Evolutionary conservation across 1,284 basidiomycete species (phyloP).

Genomic region (Sanghuangporus weigelae): DNA sequence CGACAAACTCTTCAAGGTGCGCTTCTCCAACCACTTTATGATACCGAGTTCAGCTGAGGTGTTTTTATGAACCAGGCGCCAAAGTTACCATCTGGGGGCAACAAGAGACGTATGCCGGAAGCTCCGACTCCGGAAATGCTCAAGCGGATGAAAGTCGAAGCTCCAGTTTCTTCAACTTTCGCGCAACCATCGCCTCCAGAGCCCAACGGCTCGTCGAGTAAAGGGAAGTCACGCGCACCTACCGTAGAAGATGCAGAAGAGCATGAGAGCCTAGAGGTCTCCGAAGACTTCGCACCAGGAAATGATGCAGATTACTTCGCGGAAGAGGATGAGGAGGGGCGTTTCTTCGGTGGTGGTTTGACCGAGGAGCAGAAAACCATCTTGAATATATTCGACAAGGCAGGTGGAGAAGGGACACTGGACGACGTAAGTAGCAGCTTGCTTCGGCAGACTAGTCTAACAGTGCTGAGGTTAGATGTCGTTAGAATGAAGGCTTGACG

Average conservation of each 20-base stretch:
- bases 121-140: conserved; percentile 77
- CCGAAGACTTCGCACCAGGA: conserved; percentile 66
- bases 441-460: conserved; percentile 23
- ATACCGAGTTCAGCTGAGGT: not conserved
- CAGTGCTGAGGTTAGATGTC: conserved; percentile 25
- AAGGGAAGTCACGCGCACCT: conserved; percentile 38
- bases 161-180: conserved; percentile 22
- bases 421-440: conserved; percentile 54
- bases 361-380: conserved; percentile 89
- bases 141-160: conserved; percentile 67
- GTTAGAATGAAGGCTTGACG: conserved; percentile 61
- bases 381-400: conserved; percentile 82
- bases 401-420: conserved; percentile 48
- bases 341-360: conserved; percentile 90
- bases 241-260: conserved; percentile 55
- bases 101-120: conserved; percentile 80
- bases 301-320: conserved; percentile 85
- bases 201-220: conserved; percentile 19
- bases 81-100: conserved; percentile 56
- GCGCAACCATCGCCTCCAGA: conserved; percentile 19
- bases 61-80: conserved; percentile 46
- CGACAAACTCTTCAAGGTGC: conserved; percentile 77
- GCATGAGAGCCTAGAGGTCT: conserved; percentile 37
- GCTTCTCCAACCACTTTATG: conserved; percentile 15
- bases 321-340: conserved; percentile 88